A percentile compares a stretch with the other conserved stretches of the same genome.
Conservation (phyloP, 148 eudicot genomes). For the Heliosperma pusillum region DNA sequence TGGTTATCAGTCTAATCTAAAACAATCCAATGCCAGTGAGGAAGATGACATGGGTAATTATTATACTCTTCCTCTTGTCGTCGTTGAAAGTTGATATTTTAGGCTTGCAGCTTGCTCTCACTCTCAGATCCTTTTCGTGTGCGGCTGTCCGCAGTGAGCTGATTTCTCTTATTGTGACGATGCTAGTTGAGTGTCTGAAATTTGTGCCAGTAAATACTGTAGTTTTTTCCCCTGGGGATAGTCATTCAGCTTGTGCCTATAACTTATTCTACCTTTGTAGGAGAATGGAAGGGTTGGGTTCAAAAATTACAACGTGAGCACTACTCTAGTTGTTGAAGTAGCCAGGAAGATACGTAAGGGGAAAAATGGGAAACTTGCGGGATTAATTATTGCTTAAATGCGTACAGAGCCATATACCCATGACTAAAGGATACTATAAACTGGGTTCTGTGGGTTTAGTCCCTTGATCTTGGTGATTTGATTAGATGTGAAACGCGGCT, state of each 20-base stretch:
- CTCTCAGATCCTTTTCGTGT: neutral
- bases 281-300: neutral
- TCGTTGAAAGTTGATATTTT: neutral
- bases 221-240: neutral
- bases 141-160: neutral
- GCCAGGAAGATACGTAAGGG: neutral
- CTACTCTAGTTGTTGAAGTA: neutral
- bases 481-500: neutral
- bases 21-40: conserved; percentile 88
- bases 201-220: neutral
- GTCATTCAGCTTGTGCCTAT: neutral
- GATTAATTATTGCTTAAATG: neutral
- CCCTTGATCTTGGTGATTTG: neutral
- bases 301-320: neutral
- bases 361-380: neutral
- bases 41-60: conserved; percentile 94
- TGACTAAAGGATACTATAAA: neutral
- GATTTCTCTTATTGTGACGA: neutral
- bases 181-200: conserved; percentile 5
- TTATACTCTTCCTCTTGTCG: neutral
- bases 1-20: conserved; percentile 76
- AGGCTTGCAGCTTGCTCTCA: neutral
- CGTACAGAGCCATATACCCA: neutral
- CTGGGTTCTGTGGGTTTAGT: neutral
- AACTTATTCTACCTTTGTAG: neutral